Conservation (phyloP, 305 asterid species). For the Fraxinus xanthoxyloides region DNA sequence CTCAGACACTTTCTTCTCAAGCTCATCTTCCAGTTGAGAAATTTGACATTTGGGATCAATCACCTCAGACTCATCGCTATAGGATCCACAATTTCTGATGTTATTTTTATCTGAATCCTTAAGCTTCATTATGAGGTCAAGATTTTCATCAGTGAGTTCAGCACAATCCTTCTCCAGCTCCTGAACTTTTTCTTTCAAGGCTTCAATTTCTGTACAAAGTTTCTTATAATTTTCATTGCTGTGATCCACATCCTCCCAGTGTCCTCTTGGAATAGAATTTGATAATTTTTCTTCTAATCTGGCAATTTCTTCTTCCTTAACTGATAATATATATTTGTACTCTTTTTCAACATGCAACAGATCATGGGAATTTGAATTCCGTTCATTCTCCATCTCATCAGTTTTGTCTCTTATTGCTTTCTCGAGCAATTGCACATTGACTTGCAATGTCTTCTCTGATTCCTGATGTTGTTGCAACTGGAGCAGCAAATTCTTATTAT, state of each 20-base stretch:
- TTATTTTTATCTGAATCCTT: constrained; percentile 45
- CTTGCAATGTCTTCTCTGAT: constrained; percentile 50
- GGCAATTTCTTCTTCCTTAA: constrained; percentile 54
- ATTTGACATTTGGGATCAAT: constrained; percentile 48
- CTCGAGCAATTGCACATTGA: constrained; percentile 38
- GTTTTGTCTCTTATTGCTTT: constrained; percentile 40
- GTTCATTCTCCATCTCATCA: constrained; percentile 46
- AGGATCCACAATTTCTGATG: constrained; percentile 37
- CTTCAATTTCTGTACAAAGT: constrained; percentile 43
- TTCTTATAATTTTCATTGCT: constrained; percentile 27
- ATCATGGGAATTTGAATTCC: constrained; percentile 32
- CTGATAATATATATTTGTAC: constrained; percentile 32
- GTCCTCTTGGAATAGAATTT: constrained; percentile 16
- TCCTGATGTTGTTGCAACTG: constrained; percentile 44
- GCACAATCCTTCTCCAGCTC: constrained; percentile 80
- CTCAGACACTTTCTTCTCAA: constrained; percentile 19
- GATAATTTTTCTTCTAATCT: constrained; percentile 39
- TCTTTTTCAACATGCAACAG: constrained; percentile 41
- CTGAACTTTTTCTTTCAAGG: constrained; percentile 53
- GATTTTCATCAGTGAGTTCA: constrained; percentile 89
- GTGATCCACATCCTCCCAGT: constrained; percentile 21
- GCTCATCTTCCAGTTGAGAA: constrained; percentile 32
- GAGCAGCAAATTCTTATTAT: constrained; percentile 28
- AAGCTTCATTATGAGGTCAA: constrained; percentile 69
- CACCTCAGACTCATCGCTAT: constrained; percentile 49